phyloP scores from a whole-genome alignment of 2,329 filamentous ascomycete genomes.

The Dactylellina parvicollis region DNA sequence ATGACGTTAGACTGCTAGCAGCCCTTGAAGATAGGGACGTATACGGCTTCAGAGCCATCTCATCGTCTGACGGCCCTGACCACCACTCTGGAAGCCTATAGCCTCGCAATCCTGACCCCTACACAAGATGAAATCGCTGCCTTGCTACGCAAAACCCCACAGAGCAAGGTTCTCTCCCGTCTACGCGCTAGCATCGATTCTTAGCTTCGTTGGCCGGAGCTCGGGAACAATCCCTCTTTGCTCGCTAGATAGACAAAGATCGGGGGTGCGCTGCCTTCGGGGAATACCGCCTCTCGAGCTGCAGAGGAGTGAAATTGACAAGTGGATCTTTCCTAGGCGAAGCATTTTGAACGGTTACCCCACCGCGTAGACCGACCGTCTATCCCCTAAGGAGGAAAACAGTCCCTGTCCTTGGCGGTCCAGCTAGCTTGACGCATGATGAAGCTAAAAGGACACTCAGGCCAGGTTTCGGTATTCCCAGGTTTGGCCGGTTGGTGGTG shows the following conservation, averaged over 20 bases:
- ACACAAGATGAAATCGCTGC: slow-evolving; percentile 35
- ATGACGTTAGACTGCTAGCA: slow-evolving; percentile 25
- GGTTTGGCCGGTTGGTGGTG: not conserved
- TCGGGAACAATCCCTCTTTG: slow-evolving; percentile 52
- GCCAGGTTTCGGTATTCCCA: slow-evolving; percentile 29
- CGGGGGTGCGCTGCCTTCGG: slow-evolving; percentile 44
- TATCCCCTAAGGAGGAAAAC: slow-evolving; percentile 31
- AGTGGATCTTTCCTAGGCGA: slow-evolving; percentile 39
- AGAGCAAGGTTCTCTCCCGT: slow-evolving; percentile 40
- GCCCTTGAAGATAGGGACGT: not conserved
- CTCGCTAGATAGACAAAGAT: slow-evolving; percentile 46
- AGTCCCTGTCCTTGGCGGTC: slow-evolving; percentile 38
- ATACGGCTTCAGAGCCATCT: slow-evolving; percentile 6
- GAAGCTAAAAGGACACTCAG: slow-evolving; percentile 5
- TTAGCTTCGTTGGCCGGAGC: slow-evolving; percentile 52
- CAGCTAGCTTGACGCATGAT: not conserved
- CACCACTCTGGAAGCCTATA: not conserved
- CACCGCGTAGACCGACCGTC: slow-evolving; percentile 26
- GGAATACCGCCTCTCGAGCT: slow-evolving; percentile 43
- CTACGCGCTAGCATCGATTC: slow-evolving; percentile 48
- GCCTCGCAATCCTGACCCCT: slow-evolving; percentile 16
- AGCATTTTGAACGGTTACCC: slow-evolving; percentile 20
- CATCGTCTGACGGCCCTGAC: not conserved
- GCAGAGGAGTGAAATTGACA: slow-evolving; percentile 28
- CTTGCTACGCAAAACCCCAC: slow-evolving; percentile 37